These are phyloP conservation scores for Fagopyrum esculentum DNA, from an alignment of 148 eudicot species.

Conservation along the genomic window DNA sequence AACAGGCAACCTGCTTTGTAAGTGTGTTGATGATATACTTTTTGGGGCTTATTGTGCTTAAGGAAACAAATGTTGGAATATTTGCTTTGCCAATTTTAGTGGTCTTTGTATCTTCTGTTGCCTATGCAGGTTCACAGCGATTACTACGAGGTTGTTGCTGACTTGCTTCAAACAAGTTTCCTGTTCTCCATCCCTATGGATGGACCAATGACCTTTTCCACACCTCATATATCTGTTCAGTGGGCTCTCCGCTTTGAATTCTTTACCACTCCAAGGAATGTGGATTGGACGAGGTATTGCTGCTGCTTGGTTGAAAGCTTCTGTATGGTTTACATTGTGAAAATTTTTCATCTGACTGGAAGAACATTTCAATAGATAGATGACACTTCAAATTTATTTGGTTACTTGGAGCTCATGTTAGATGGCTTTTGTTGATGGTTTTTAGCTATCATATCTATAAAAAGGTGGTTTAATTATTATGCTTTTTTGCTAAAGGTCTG, in stretches of 20 bases:
- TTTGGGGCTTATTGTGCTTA: neutral
- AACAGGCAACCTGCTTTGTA: neutral
- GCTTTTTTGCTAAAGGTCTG: neutral
- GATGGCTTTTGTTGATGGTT: neutral
- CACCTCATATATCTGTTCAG: slow-evolving; percentile 76
- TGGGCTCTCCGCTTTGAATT: slow-evolving; percentile 96
- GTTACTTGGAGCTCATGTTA: neutral
- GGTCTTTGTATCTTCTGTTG: neutral
- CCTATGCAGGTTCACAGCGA: slow-evolving; percentile 72
- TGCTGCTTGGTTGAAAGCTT: neutral
- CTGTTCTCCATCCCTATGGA: slow-evolving; percentile 90
- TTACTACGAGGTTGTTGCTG: slow-evolving; percentile 85
- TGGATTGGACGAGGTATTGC: slow-evolving; percentile 82
- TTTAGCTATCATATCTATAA: neutral
- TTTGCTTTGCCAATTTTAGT: neutral
- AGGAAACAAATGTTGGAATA: neutral
- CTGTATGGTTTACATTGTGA: neutral
- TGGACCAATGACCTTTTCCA: slow-evolving; percentile 89
- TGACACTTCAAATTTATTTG: neutral
- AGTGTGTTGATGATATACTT: too few species aligned
- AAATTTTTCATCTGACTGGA: neutral
- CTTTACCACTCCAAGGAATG: slow-evolving; percentile 76
- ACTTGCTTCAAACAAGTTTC: slow-evolving; percentile 88
- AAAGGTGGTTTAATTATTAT: neutral
- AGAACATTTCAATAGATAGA: neutral